Evolutionary conservation across 2,329 filamentous ascomycete species (phyloP).

Genomic region (Alternaria sp.): DNA sequence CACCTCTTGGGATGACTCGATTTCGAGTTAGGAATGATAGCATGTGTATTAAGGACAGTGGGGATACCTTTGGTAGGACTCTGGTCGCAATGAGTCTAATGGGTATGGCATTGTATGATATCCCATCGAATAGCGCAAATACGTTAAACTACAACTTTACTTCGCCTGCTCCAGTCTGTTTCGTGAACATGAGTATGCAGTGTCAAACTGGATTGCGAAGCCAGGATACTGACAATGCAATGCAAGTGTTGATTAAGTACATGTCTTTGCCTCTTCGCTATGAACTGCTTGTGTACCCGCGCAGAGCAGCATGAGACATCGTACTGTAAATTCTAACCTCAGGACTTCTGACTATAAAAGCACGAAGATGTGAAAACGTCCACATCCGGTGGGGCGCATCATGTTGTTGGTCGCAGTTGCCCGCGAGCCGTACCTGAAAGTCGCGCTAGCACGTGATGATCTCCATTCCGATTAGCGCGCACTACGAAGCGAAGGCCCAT

Average conservation of each 20-base stretch:
- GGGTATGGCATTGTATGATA: neutral
- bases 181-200: neutral
- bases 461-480: slow-evolving; percentile 12
- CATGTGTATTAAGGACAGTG: neutral
- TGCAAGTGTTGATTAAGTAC: neutral
- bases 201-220: neutral
- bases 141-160: neutral
- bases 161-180: neutral
- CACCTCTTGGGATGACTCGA: neutral
- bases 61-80: neutral
- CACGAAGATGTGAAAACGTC: neutral
- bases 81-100: neutral
- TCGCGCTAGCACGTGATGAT: slow-evolving; percentile 16
- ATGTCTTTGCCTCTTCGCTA: neutral
- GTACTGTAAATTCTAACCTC: neutral
- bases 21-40: neutral
- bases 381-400: neutral
- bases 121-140: slow-evolving; percentile 2
- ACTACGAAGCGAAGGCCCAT: slow-evolving; percentile 9
- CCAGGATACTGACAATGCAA: neutral
- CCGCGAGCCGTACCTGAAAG: neutral
- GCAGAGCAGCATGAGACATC: neutral
- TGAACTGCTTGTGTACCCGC: neutral
- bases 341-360: neutral
- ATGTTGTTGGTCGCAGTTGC: neutral